Conservation (phyloP, 768 basidiomycete genomes). For the Tulasnella sp. region DNA sequence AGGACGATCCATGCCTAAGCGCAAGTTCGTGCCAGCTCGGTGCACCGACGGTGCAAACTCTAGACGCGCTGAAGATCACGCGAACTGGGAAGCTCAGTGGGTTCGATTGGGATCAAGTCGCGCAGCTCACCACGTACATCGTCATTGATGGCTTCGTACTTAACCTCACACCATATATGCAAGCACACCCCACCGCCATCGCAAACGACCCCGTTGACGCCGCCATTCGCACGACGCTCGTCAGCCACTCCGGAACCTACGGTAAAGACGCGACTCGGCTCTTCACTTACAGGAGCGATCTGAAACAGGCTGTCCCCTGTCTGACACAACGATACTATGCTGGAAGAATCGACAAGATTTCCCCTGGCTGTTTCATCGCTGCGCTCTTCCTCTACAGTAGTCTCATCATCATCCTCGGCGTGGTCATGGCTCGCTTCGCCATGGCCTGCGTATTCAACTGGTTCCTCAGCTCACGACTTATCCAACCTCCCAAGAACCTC, state of each 20-base stretch:
- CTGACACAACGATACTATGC: constrained; percentile 78
- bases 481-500: constrained; percentile 67
- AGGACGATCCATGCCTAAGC: constrained; percentile 55
- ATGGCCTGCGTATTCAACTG: constrained; percentile 98
- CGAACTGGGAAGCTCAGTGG: constrained; percentile 66
- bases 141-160: constrained; percentile 91
- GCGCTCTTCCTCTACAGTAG: constrained; percentile 81
- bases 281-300: constrained; percentile 60
- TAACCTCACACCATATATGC: constrained; percentile 81
- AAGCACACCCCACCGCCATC: constrained; percentile 56
- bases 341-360: constrained; percentile 92
- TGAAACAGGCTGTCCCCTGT: constrained; percentile 65
- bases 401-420: constrained; percentile 79
- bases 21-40: constrained; percentile 14
- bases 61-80: constrained; percentile 51
- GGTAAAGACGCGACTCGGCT: constrained; percentile 88
- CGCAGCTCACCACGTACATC: constrained; percentile 57
- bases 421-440: constrained; percentile 82
- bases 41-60: constrained; percentile 31
- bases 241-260: constrained; percentile 35
- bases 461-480: constrained; percentile 79
- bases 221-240: constrained; percentile 67
- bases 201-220: constrained; percentile 67
- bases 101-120: constrained; percentile 86
- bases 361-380: constrained; percentile 91